Conservation (phyloP, 164 flowering plant species). For the Warburgia ugandensis region DNA sequence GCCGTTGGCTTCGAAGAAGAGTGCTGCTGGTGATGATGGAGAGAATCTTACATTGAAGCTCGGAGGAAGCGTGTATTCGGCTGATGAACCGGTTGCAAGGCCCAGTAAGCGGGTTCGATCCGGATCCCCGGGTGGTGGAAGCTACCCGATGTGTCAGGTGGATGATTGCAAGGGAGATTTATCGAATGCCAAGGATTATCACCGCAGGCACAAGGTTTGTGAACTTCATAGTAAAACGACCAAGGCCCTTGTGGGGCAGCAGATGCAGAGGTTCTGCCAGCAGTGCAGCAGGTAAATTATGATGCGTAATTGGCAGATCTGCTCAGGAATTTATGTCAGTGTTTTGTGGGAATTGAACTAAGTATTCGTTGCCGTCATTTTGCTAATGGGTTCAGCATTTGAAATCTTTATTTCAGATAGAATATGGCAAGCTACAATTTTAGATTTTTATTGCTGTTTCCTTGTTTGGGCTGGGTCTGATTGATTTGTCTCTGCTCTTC, state of each 20-base stretch:
- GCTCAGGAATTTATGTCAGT: too few species aligned
- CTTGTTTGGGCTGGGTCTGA: too few species aligned
- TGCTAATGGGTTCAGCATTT: too few species aligned
- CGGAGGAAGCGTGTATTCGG: slow-evolving; percentile 34
- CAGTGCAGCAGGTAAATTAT: slow-evolving; percentile 79
- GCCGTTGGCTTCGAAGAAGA: slow-evolving; percentile 9
- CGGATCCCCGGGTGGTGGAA: slow-evolving; percentile 51
- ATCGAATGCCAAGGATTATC: slow-evolving; percentile 75
- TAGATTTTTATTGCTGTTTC: too few species aligned
- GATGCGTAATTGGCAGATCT: background rate
- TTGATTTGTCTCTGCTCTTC: too few species aligned
- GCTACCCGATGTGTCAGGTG: slow-evolving; percentile 79
- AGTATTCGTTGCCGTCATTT: too few species aligned
- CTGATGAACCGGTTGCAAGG: slow-evolving; percentile 25
- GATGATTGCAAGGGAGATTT: slow-evolving; percentile 74
- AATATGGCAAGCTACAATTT: too few species aligned
- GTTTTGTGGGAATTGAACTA: too few species aligned
- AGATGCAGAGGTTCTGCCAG: slow-evolving; percentile 93
- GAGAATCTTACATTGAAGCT: slow-evolving; percentile 49
- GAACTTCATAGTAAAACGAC: slow-evolving; percentile 74
- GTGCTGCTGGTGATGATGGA: slow-evolving; percentile 23
- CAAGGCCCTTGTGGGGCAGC: slow-evolving; percentile 66
- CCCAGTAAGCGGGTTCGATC: slow-evolving; percentile 65
- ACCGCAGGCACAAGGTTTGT: slow-evolving; percentile 86
- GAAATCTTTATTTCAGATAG: too few species aligned